Base-by-base conservation (phyloP, 768 basidiomycete genomes). In the Epithele typhae region DNA sequence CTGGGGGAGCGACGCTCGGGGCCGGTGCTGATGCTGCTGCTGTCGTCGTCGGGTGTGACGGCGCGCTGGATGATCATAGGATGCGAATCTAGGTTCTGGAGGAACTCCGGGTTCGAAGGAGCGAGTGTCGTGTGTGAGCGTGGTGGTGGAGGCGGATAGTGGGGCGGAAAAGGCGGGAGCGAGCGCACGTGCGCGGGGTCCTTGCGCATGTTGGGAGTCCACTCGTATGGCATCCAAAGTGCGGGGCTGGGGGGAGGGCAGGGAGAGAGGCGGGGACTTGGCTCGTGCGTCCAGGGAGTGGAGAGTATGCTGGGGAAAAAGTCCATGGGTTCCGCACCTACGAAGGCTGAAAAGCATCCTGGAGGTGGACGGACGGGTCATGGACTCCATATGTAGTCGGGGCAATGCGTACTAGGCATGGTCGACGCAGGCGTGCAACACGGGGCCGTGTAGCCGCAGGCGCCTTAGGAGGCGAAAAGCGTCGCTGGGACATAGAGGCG, bases 401-500 rank as follows among this genome's bases (percentile, higher is more conserved):
- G 19, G 43, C 46, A 52, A 52, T 46, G 51, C 51, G 37, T 40
- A 3, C 48, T 37, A 44, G 46, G 46, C 51, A 48, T 48, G 46
- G 42, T 21, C 11, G 30, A n/a, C n/a, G n/a, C n/a, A n/a, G 27
- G 27, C 7, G 8, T 30, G 27, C 27, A 30, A 30, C 27, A 14
- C 27, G 27, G 8, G 14, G 27, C n/a, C n/a, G n/a, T n/a, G n/a
- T n/a, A n/a, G n/a, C n/a, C n/a, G n/a, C n/a, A n/a, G n/a, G n/a
- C n/a, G n/a, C n/a, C n/a, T n/a, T n/a, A n/a, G n/a, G n/a, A n/a
- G n/a, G n/a, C n/a, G n/a, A n/a, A n/a, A n/a, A n/a, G n/a, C n/a
- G n/a, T n/a, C n/a, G n/a, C n/a, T n/a, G n/a, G n/a, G n/a, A n/a
- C n/a, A n/a, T n/a, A n/a, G n/a, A n/a, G n/a, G n/a, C n/a, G n/a